Base-by-base conservation (phyloP, 306 rosid species). In the Pyrus betulifolia region DNA sequence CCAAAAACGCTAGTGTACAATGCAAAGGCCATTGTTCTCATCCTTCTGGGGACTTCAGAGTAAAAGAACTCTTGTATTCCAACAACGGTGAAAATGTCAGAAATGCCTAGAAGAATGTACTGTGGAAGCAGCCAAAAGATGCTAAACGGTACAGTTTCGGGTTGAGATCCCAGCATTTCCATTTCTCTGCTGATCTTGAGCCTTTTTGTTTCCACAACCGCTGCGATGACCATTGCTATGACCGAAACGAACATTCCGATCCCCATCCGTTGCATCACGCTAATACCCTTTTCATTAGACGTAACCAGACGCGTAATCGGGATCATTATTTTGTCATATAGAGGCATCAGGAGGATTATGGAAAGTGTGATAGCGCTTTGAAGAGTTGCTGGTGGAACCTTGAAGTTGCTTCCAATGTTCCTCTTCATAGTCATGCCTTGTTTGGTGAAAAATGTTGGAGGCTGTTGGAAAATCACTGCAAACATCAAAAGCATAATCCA, bases 341-440 rank as follows among this genome's bases (percentile, higher is more conserved):
- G 40, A 5, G 97, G 99, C 97, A 92, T 95, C 57, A 92, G 71
- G 13, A 90, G 83, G 76, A 95, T 91, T 67, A 92, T 87, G 70
- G 99, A 95, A 42, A 92, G 28, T 67, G 97, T 84, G 31, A 92
- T 92, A 0, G 96, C 82, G 58, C 96, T 92, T 77, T 95, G 99
- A 7, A 95, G 90, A 55, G 99, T 90, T 21, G 99, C 99, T 19
- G 99, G 99, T 51, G 99, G 99, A 52, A 95, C 87, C 77, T 82
- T 92, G 87, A 95, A 95, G 58, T 76, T 73, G 64, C 54, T 38
- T 49, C 97, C 93, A 0, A 92, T 83, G 85, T 87, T 89, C 55
- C 99, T 84, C 89, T 91, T 81, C 99, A 95, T 95, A 69, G 97
- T 86, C 96, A 88, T 91, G 62, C 99, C 99, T 88, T 95, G 99